phyloP scores from a whole-genome alignment of 2,329 filamentous ascomycete genomes.

The Parafenestella ontariensis region DNA sequence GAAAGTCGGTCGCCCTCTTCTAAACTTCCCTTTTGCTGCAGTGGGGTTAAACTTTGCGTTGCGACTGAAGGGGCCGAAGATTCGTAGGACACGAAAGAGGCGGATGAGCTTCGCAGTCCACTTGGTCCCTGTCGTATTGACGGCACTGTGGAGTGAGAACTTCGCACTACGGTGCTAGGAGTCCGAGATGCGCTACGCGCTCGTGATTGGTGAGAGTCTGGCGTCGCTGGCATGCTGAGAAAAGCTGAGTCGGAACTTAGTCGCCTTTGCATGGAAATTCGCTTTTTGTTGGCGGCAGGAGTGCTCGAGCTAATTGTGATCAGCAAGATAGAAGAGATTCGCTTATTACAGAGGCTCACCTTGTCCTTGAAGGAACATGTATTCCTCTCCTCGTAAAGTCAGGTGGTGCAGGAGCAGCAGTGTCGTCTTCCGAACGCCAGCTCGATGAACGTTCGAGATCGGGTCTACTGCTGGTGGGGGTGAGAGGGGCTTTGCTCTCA shows the following conservation, averaged over 20 bases:
- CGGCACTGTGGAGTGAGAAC: conserved; percentile 6
- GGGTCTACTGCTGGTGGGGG: conserved; percentile 16
- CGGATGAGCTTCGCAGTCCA: conserved; percentile 42
- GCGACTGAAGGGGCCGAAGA: conserved; percentile 42
- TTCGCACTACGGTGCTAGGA: conserved; percentile 11
- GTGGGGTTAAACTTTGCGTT: conserved; percentile 46
- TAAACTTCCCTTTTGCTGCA: conserved; percentile 52
- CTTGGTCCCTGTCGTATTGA: conserved; percentile 25
- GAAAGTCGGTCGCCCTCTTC: conserved; percentile 55
- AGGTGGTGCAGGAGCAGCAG: conserved; percentile 37
- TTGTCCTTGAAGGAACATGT: conserved; percentile 47
- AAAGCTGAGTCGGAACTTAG: conserved; percentile 23
- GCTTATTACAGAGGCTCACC: conserved; percentile 24
- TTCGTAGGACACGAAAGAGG: conserved; percentile 46
- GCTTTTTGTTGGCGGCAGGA: conserved; percentile 25
- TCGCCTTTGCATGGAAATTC: conserved; percentile 24
- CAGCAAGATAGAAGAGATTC: conserved; percentile 9
- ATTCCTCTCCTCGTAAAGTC: conserved; percentile 47
- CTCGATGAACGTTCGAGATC: conserved; percentile 16
- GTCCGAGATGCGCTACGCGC: conserved; percentile 23
- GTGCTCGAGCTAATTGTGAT: conserved; percentile 30
- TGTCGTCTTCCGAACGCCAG: conserved; percentile 41
- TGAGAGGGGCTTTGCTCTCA: conserved; percentile 26
- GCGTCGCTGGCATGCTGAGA: conserved; percentile 20
- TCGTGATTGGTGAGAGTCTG: conserved; percentile 19